Evolutionary conservation across 192 early-diverging fungal genomes (phyloP).

Genomic region (Haplosporangium gracile): DNA sequence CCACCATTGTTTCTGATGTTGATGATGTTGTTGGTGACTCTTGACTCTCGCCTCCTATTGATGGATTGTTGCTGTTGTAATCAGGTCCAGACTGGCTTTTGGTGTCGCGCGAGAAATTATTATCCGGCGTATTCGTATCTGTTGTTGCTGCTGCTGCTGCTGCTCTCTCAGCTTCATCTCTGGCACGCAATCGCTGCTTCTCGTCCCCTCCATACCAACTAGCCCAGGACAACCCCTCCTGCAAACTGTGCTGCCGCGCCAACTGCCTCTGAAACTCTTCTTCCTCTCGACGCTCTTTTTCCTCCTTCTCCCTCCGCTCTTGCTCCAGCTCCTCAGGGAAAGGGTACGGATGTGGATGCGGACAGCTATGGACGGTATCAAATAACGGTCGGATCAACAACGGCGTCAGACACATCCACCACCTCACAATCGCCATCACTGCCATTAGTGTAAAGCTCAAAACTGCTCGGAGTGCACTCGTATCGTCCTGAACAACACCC

Average conservation of each 20-base stretch:
- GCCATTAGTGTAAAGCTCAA: constrained; percentile 28
- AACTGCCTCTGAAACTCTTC: constrained; percentile 1
- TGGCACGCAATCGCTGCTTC: constrained; percentile 10
- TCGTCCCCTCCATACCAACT: constrained; percentile 13
- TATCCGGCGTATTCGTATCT: not conserved
- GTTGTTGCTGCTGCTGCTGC: not conserved
- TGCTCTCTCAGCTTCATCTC: constrained; percentile 7
- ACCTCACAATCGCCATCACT: constrained; percentile 41
- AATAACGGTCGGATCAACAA: constrained; percentile 29
- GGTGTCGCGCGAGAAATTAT: not conserved
- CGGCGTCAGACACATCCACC: constrained; percentile 38
- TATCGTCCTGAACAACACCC: constrained; percentile 44
- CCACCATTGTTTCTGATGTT: not conserved
- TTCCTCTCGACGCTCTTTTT: not conserved
- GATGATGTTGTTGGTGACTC: not conserved
- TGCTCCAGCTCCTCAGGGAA: constrained; percentile 45
- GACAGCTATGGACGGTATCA: constrained; percentile 53
- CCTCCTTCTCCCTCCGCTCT: constrained; percentile 19
- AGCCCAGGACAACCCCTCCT: not conserved
- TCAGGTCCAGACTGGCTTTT: not conserved
- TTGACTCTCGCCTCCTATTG: not conserved
- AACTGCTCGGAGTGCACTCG: constrained; percentile 14
- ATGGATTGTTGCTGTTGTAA: not conserved
- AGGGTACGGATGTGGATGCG: constrained; percentile 43
- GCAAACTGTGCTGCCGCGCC: not conserved